Evolutionary conservation across 305 asterid genomes (phyloP), one percentile per base, ranked within the genome.

Genomic region (Rubia peregrina): DNA sequence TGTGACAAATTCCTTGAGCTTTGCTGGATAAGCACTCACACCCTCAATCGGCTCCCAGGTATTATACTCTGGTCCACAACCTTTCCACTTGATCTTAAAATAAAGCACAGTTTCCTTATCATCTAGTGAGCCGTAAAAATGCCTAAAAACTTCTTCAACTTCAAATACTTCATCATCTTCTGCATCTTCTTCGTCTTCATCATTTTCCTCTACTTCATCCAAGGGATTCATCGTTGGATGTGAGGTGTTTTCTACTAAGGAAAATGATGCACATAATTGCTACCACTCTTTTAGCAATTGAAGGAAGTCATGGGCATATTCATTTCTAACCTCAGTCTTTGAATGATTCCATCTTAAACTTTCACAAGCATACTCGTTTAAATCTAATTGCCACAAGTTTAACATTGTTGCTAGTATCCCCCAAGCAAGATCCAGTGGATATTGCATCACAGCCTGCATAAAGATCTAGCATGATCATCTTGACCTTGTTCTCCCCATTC

Each of bases 401-500:
- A 48, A 84, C 80, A 13, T 81, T 79, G 4, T 84, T 79, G 73
- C 82, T 83, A 56, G 85, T 83, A 42, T 92, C 97, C 55, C 98
- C 98, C 8, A 86, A 46, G 71, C 96, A 86, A 67, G 90, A 74
- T 65, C 97, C 95, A 4, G 96, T 92, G 55, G 97, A 92, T 96
- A 92, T 92, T 71, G 89, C 98, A 57, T 97, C 98, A 80, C 98
- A 90, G 46, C 97, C 97, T 7, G 95, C 71, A 71, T 88, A 92
- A 2, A 92, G 77, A 74, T 92, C 96, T 49, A 92, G 78, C 22
- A 92, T 74, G 53, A 80, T 61, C 73, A 88, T 77, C 75, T 92
- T 92, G 38, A 65, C 74, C 64, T 77, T 78, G 16, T 51, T 72
- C 9, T 86, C 83, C 62, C 81, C 81, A 42, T 53, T 26, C 78